Base-by-base conservation (phyloP, 2,329 filamentous ascomycete species). In the Penicillium griseofulvum region DNA sequence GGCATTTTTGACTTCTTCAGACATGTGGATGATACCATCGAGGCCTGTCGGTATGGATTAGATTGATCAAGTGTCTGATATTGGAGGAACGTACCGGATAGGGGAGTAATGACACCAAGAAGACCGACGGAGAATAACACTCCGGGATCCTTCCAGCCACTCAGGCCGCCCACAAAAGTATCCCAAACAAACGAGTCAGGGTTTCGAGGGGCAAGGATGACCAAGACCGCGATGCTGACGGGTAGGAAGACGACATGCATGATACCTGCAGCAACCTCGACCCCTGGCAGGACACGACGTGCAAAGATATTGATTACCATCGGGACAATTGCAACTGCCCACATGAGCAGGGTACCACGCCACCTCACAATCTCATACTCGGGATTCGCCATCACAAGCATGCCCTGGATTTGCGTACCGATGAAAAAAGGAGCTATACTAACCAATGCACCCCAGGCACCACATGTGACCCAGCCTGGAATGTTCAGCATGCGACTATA, bases 291-390 rank as follows among this genome's bases (percentile, higher is more conserved):
- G n/a, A 69, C 33, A 8, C 61, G 65, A 41, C 65, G 77, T 22
- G 80, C 68, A 8, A 79, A 71, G 0, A 78, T 78, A 63, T 83
- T 82, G 69, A 83, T 73, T 14, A 79, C 65, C 12, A 81, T 71
- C 4, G 74, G 74, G 28, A 80, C 71, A 3, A 74, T 50, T 4
- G 78, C 70, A 24, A 80, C 72, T 19, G 72, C 75, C 69, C 78
- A 81, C 31, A 79, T 72, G 0, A 83, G 63, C 4, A 83, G 66
- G 0, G 79, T 80, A 3, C 75, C 77, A 5, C 65, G 67, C 66
- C 65, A 69, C 3, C 54, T 44, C 24, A 59, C 42, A 28, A 60
- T 55, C 9, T 54, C 43, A 53, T 68, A 69, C 1, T 56, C 43
- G 17, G 63, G 57, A 19, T 60, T 42, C 3, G 59, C 62, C 54